These are phyloP conservation scores for Apiosordaria backusii DNA, from an alignment of 495 filamentous ascomycete genomes.

Conservation along the genomic window DNA sequence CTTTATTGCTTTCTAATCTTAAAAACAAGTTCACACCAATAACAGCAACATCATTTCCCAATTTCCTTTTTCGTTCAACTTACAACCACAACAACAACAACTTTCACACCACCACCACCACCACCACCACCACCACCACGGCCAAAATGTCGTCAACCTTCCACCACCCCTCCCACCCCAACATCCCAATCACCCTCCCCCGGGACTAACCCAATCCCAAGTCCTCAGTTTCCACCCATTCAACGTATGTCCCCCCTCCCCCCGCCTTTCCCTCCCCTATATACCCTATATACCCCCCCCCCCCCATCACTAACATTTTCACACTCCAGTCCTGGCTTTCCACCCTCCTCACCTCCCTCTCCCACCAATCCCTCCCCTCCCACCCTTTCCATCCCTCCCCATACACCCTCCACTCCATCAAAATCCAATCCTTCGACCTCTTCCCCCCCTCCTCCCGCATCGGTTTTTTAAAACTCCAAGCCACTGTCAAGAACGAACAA, in stretches of 20 bases:
- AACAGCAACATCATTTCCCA: too few relatives aligned
- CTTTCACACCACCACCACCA: too few relatives aligned
- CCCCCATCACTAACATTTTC: background rate
- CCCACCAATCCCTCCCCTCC: conserved; percentile 40
- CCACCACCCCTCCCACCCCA: conserved; percentile 38
- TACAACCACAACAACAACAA: background rate
- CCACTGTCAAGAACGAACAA: conserved; percentile 58
- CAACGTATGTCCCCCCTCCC: conserved; percentile 35
- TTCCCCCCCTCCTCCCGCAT: conserved; percentile 60
- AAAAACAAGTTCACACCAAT: background rate
- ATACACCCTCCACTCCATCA: conserved; percentile 65
- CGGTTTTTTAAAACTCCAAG: conserved; percentile 76
- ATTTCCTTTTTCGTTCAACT: background rate
- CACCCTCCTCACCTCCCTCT: conserved; percentile 62
- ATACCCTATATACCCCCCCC: background rate
- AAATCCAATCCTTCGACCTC: conserved; percentile 70
- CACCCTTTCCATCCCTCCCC: conserved; percentile 72
- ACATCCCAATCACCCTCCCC: conserved; percentile 54
- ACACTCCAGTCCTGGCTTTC: conserved; percentile 61
- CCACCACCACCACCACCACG: too few relatives aligned
- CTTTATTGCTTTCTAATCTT: background rate
- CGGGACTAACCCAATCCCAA: conserved; percentile 58
- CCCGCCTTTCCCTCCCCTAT: background rate
- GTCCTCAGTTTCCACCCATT: conserved; percentile 71
- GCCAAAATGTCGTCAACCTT: conserved; percentile 39